A percentile compares a stretch with the other conserved stretches of the same genome.
phyloP scores from a whole-genome alignment of 2,329 filamentous ascomycete genomes.

The Alternaria novae-zelandiae region DNA sequence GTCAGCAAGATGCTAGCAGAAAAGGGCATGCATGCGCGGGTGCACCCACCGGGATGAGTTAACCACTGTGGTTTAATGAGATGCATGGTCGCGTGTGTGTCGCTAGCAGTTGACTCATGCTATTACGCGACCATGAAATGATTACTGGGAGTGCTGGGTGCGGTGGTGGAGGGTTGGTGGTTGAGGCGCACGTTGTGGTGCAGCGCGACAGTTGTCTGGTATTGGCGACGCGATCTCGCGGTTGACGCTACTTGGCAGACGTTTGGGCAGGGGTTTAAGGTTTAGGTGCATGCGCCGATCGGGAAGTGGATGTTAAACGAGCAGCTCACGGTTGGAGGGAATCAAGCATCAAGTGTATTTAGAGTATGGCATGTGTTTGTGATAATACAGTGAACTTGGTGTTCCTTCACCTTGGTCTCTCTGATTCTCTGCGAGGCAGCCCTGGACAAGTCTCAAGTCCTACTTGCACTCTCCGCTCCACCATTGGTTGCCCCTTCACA shows the following conservation, averaged over 20 bases:
- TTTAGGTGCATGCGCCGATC: constrained; percentile 43
- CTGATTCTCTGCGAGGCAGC: not conserved
- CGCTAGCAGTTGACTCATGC: constrained; percentile 27
- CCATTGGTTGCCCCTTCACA: not conserved
- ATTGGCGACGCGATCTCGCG: constrained; percentile 40
- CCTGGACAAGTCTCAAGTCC: not conserved
- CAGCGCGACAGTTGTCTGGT: constrained; percentile 40
- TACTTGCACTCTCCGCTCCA: not conserved
- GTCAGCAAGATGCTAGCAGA: constrained; percentile 18
- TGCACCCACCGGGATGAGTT: constrained; percentile 78
- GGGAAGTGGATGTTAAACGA: constrained; percentile 15
- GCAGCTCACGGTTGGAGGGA: not conserved
- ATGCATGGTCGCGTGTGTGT: constrained; percentile 51
- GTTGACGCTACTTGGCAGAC: constrained; percentile 35
- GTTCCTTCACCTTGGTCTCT: not conserved
- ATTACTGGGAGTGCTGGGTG: not conserved
- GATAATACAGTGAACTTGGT: not conserved
- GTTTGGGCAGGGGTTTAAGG: constrained; percentile 38
- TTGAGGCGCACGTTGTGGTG: constrained; percentile 23
- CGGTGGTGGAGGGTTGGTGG: constrained; percentile 19
- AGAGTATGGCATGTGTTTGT: not conserved
- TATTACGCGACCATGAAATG: constrained; percentile 34
- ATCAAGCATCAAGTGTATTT: not conserved
- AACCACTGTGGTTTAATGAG: constrained; percentile 96
- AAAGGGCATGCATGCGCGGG: constrained; percentile 16